Evolutionary conservation across 208 protist species (phyloP).

Genomic region (Leishmania amazonensis): DNA sequence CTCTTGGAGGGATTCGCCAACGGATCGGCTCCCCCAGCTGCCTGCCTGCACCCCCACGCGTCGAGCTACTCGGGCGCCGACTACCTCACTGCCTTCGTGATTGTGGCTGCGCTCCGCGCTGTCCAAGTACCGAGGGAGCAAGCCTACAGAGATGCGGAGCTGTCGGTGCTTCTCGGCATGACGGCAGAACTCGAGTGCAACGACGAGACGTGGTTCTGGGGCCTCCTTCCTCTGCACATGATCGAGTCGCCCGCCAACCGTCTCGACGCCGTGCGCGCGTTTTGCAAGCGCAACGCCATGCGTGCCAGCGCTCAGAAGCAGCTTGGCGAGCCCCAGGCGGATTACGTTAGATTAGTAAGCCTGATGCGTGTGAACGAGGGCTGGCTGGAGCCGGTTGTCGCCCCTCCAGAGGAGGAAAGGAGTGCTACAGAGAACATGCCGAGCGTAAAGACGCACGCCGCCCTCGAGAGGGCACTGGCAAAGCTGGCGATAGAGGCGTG

Average conservation of each 20-base stretch:
- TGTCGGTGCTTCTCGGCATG: slow-evolving; percentile 66
- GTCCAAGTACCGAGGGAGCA: slow-evolving; percentile 46
- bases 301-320: slow-evolving; percentile 37
- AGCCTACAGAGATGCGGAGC: slow-evolving; percentile 72
- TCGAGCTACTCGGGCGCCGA: slow-evolving; percentile 85
- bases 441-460: slow-evolving; percentile 67
- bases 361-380: slow-evolving; percentile 44
- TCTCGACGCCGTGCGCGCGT: slow-evolving; percentile 55
- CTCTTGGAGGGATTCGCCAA: slow-evolving; percentile 75
- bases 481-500: slow-evolving; percentile 27
- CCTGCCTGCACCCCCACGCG: slow-evolving; percentile 81
- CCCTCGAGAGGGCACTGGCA: slow-evolving; percentile 58
- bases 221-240: slow-evolving; percentile 80
- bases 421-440: slow-evolving; percentile 50
- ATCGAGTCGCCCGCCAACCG: slow-evolving; percentile 51
- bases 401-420: slow-evolving; percentile 30
- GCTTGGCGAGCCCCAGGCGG: slow-evolving; percentile 13
- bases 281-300: slow-evolving; percentile 77
- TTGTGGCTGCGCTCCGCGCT: slow-evolving; percentile 57
- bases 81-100: slow-evolving; percentile 81
- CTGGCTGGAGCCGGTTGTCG: slow-evolving; percentile 45
- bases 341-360: slow-evolving; percentile 44
- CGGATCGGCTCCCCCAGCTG: slow-evolving; percentile 46
- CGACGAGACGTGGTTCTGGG: slow-evolving; percentile 82
- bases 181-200: slow-evolving; percentile 70